phyloP scores from a whole-genome alignment of 1,284 basidiomycete species.

The Trametes sp. region DNA sequence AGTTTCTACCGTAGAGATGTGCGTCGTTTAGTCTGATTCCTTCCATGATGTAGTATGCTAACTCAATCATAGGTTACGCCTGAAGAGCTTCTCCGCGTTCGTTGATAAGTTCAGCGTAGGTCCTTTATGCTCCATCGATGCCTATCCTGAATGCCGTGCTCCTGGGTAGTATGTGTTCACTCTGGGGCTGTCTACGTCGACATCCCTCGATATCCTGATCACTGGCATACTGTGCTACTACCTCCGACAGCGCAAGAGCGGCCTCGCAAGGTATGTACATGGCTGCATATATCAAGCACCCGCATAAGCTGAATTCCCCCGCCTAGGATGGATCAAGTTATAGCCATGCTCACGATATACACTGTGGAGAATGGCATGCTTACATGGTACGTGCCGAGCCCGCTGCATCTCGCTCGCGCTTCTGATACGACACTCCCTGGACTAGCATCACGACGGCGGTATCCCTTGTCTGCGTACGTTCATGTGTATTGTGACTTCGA shows the following conservation, averaged over 20 bases:
- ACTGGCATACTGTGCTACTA: slow-evolving; percentile 23
- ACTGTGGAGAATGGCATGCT: slow-evolving; percentile 27
- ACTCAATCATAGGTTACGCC: slow-evolving; percentile 22
- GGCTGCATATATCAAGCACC: background rate
- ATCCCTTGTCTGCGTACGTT: slow-evolving; percentile 24
- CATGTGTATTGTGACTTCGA: too few relatives aligned
- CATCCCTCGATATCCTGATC: slow-evolving; percentile 18
- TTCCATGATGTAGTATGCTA: background rate
- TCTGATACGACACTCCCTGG: background rate
- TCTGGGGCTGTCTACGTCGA: slow-evolving; percentile 18
- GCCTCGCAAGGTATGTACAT: slow-evolving; percentile 11
- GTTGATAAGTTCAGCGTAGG: slow-evolving; percentile 24
- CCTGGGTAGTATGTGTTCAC: slow-evolving; percentile 27
- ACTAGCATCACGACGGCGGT: slow-evolving; percentile 20
- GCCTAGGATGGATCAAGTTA: slow-evolving; percentile 21
- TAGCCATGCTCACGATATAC: slow-evolving; percentile 16
- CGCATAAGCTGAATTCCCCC: background rate
- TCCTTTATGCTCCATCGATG: background rate
- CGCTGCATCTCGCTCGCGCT: background rate
- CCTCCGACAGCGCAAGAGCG: slow-evolving; percentile 23
- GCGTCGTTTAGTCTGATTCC: slow-evolving; percentile 15
- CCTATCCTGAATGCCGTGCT: too few relatives aligned
- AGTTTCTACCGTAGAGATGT: slow-evolving; percentile 47
- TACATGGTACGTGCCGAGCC: slow-evolving; percentile 19
- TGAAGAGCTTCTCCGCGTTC: slow-evolving; percentile 42